phyloP scores from a whole-genome alignment of 2,329 filamentous ascomycete species.

The Xylariales sp. region DNA sequence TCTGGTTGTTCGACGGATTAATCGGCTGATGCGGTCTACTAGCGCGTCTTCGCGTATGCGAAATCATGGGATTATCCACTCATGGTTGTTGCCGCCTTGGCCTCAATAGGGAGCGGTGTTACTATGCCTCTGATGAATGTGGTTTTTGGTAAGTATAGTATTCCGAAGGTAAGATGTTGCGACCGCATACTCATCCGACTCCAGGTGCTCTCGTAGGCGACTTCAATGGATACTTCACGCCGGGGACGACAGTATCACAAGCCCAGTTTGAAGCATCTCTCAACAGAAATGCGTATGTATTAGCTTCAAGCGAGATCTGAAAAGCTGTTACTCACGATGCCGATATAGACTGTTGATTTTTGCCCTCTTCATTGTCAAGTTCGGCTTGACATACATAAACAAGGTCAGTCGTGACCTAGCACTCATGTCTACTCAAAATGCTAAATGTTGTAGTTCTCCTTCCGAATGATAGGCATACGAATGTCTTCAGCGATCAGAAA shows the following conservation, averaged over 20 bases:
- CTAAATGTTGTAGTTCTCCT: constrained; percentile 41
- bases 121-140: constrained; percentile 58
- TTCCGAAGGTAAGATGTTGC: background rate
- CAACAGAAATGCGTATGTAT: constrained; percentile 42
- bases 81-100: constrained; percentile 40
- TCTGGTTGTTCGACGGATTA: no score
- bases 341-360: constrained; percentile 59
- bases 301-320: no score
- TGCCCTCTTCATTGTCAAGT: constrained; percentile 64
- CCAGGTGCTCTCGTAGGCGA: constrained; percentile 40
- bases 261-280: constrained; percentile 36
- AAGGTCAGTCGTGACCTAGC: constrained; percentile 35
- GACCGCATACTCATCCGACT: constrained; percentile 1
- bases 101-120: constrained; percentile 47
- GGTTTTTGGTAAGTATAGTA: constrained; percentile 41
- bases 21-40: constrained; percentile 13
- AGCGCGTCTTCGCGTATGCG: constrained; percentile 51
- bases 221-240: constrained; percentile 41
- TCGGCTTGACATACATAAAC: constrained; percentile 57
- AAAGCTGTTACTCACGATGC: no score
- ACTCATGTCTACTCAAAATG: background rate
- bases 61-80: constrained; percentile 46
- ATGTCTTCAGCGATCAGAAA: constrained; percentile 58
- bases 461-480: constrained; percentile 58
- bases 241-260: constrained; percentile 14